A percentile compares a stretch with the other conserved stretches of the same genome.
Conservation (phyloP, 805 yeast species). For the Kodamaea kaohsiungensis region DNA sequence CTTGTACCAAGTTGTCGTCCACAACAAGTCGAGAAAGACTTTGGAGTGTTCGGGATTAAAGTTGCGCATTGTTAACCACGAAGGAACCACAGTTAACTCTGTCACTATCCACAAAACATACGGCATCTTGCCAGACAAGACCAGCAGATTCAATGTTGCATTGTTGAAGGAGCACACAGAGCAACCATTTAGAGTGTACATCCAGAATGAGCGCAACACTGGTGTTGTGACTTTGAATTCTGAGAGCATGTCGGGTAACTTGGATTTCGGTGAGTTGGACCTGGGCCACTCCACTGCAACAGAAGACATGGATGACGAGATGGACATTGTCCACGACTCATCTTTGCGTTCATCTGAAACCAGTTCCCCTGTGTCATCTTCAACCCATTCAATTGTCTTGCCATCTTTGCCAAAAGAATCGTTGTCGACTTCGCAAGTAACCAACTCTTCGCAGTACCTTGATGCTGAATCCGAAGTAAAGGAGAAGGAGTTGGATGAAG, state of each 20-base stretch:
- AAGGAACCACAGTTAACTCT: slow-evolving; percentile 25
- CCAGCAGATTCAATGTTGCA: slow-evolving; percentile 34
- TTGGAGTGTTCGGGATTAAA: slow-evolving; percentile 33
- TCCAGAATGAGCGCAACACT: slow-evolving; percentile 20
- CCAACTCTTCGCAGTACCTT: background rate
- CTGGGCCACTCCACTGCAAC: slow-evolving; percentile 5
- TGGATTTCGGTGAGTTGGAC: slow-evolving; percentile 13
- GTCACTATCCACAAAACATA: slow-evolving; percentile 32
- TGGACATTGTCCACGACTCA: background rate
- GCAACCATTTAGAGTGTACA: slow-evolving; percentile 32
- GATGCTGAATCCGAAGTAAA: slow-evolving; percentile 1
- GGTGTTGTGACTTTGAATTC: slow-evolving; percentile 25
- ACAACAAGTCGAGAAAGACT: slow-evolving; percentile 25
- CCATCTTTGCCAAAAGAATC: slow-evolving; percentile 34
- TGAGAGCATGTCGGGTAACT: slow-evolving; percentile 24
- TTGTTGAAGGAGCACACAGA: slow-evolving; percentile 32
- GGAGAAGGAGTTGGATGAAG: slow-evolving; percentile 21
- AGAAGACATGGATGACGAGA: slow-evolving; percentile 1
- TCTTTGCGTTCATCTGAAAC: background rate
- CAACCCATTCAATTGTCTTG: slow-evolving; percentile 30
- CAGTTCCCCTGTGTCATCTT: slow-evolving; percentile 8
- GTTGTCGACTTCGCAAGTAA: slow-evolving; percentile 10
- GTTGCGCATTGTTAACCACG: slow-evolving; percentile 32
- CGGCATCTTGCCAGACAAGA: slow-evolving; percentile 33
- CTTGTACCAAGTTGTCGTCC: slow-evolving; percentile 33